These are phyloP conservation scores for Penicillium crustosum DNA, from an alignment of 2,329 filamentous ascomycete genomes.

Conservation along the genomic window DNA sequence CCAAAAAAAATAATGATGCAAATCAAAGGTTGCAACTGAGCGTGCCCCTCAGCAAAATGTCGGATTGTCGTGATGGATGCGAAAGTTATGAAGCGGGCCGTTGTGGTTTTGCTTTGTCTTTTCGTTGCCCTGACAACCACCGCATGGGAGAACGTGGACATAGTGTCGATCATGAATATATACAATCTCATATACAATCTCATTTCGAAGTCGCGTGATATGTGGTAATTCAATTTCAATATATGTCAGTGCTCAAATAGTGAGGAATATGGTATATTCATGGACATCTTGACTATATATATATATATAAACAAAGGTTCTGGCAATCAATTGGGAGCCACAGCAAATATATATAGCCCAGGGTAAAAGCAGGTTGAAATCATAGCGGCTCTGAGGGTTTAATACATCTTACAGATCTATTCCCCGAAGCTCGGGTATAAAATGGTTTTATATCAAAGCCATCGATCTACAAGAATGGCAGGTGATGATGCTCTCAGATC, in stretches of 20 bases:
- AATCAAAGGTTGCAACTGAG: neutral
- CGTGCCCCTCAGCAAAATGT: conserved; percentile 1
- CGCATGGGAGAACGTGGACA: neutral
- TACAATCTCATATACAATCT: neutral
- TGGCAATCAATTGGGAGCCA: neutral
- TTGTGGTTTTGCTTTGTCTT: conserved; percentile 8
- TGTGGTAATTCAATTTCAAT: no score
- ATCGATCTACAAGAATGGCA: neutral
- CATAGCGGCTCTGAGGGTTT: neutral
- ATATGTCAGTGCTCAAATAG: neutral
- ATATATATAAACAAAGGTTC: neutral
- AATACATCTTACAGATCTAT: neutral
- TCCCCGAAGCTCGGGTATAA: no score
- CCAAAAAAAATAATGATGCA: neutral
- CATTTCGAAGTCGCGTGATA: neutral
- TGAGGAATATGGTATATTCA: neutral
- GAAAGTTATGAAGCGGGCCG: conserved; percentile 5
- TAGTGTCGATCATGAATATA: neutral
- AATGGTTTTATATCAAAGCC: neutral
- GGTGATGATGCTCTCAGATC: no score
- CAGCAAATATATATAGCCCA: neutral
- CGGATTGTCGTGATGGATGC: conserved; percentile 6
- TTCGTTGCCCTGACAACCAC: conserved; percentile 15
- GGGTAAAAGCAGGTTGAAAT: neutral
- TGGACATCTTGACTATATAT: neutral